phyloP scores from a whole-genome alignment of 495 filamentous ascomycete genomes.

The Glonium stellatum region DNA sequence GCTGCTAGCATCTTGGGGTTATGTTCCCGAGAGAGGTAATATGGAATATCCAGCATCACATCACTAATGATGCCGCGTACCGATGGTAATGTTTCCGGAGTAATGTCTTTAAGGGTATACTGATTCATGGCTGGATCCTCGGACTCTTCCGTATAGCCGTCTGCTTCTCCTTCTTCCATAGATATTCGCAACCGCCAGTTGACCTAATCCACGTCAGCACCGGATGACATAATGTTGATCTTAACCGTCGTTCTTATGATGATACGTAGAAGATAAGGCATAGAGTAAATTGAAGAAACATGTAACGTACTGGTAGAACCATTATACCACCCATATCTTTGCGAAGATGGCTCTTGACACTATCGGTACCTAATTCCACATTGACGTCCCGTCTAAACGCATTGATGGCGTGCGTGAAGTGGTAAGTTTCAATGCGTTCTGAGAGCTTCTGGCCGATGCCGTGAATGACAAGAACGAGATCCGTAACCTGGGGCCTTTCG shows the following conservation, averaged over 20 bases:
- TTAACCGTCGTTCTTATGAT: slow-evolving; percentile 5
- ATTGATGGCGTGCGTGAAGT: slow-evolving; percentile 94
- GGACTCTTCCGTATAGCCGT: slow-evolving; percentile 47
- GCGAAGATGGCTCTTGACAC: slow-evolving; percentile 66
- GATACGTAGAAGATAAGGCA: background rate
- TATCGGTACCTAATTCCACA: slow-evolving; percentile 67
- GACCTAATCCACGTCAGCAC: slow-evolving; percentile 23
- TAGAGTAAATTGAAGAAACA: background rate
- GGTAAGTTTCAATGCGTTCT: slow-evolving; percentile 88
- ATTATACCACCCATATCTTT: slow-evolving; percentile 64
- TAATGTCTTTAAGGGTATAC: slow-evolving; percentile 82
- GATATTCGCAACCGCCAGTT: slow-evolving; percentile 88
- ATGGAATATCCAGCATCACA: slow-evolving; percentile 95
- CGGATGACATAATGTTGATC: slow-evolving; percentile 1
- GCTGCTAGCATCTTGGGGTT: slow-evolving; percentile 90
- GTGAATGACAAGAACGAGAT: slow-evolving; percentile 84
- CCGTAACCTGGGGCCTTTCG: slow-evolving; percentile 68
- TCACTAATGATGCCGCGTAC: slow-evolving; percentile 88
- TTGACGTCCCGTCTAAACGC: slow-evolving; percentile 81
- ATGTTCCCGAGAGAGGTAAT: slow-evolving; percentile 84
- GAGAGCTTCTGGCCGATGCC: slow-evolving; percentile 97
- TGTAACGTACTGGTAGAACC: slow-evolving; percentile 53
- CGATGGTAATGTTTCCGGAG: slow-evolving; percentile 79
- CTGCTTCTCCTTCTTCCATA: slow-evolving; percentile 80
- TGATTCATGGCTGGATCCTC: slow-evolving; percentile 51